Base-by-base conservation (phyloP, 805 yeast genomes). In the Metschnikowia henanensis region DNA sequence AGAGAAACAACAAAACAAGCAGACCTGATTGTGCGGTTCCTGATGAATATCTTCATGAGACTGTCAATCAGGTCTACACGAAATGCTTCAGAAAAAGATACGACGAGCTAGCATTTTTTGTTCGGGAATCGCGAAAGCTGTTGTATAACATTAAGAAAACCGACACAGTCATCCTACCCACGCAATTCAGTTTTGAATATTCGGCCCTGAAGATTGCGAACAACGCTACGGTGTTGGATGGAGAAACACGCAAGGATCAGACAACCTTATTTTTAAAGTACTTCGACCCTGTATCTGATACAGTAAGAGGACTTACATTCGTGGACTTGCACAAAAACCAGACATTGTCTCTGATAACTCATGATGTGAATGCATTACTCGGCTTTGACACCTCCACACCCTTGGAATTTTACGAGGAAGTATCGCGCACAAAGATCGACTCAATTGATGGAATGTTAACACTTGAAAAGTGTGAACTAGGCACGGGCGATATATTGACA, bases 1-100 rank as follows among this genome's bases (percentile, higher is more conserved):
- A 77, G 53, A 74, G 96, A 37, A 79, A 82, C 51, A 87, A 88
- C 60, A 77, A 75, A 48, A 86, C 97, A 0, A 64, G 77, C 37
- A 75, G 97, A 52, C 78, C 88, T 1, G 83, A 79, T 45, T 47
- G 50, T 9, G 58, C 50, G 37, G 58, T 68, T n/a, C 56, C 59
- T 30, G 58, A 46, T 37, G 62, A 54, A 39, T 41, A 56, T 18
- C 58, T 61, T 29, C 64, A 69, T 12, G 37, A 65, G 8, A 69
- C 81, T 0, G 66, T 87, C 17, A 82, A 76, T 29, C 77, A 77
- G 32, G 71, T 83, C 2, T 75, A 77, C 35, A 69, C 68, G 22
- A 70, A 68, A 45, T 65, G 66, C 46, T 75, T 75, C 53, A 64
- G 72, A 29, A 72, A 69, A 49, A 72, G 77, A 61, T 61, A 73